Percentiles rank a stretch among this genome's conserved stretches.
These are phyloP conservation scores for Angophora floribunda DNA, from an alignment of 345 rosid species.

Conservation along the genomic window DNA sequence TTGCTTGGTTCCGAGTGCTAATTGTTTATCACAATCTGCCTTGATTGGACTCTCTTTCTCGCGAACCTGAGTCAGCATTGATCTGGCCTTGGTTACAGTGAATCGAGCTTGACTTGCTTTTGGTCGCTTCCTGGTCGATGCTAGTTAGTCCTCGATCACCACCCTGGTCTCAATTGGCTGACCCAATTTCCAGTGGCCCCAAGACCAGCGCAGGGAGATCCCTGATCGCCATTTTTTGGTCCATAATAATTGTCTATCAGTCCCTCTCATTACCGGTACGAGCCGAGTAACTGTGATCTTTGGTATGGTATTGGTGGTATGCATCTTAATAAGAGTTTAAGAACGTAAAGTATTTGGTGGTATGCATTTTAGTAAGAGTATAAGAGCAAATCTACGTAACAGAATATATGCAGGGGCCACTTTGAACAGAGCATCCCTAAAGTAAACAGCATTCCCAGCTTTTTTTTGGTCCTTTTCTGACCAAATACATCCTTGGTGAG, in stretches of 20 bases:
- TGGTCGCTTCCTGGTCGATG: neutral
- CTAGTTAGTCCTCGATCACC: neutral
- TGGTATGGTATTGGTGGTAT: neutral
- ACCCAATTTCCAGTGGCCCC: neutral
- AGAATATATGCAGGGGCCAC: neutral
- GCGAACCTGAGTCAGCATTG: neutral
- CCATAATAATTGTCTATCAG: neutral
- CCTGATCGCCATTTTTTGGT: neutral
- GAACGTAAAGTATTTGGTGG: no score
- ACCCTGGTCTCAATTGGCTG: neutral
- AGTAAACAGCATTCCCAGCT: neutral
- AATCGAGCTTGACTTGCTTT: neutral
- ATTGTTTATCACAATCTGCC: neutral
- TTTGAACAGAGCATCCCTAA: neutral
- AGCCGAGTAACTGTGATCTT: neutral
- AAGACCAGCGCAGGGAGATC: neutral
- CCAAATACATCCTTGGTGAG: neutral
- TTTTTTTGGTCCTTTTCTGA: neutral
- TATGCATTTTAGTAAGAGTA: neutral
- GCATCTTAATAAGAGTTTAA: neutral
- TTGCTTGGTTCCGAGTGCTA: neutral
- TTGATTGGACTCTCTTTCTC: neutral
- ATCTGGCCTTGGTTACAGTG: neutral
- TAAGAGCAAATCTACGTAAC: neutral
- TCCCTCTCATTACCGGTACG: neutral